Percentiles rank a stretch among this genome's conserved stretches.
These are phyloP conservation scores for Wakefieldia striispora DNA, from an alignment of 768 basidiomycete species.

Conservation along the genomic window DNA sequence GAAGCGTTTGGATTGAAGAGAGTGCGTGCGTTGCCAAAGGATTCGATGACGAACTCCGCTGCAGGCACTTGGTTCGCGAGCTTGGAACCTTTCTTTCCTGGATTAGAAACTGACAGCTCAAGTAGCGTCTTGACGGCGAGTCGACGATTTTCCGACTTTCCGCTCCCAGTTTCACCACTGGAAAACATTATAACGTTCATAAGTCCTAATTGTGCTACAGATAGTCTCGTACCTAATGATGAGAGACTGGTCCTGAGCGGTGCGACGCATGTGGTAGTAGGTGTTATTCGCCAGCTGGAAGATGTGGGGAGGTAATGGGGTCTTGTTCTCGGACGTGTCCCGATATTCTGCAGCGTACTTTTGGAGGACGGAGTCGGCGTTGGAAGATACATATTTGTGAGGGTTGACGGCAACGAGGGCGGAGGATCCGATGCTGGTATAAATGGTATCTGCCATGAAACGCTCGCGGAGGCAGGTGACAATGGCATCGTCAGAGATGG, in stretches of 20 bases:
- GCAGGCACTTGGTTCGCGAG: slow-evolving; percentile 84
- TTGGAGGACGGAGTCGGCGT: slow-evolving; percentile 79
- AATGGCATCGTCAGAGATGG: slow-evolving; percentile 79
- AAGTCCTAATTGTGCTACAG: neutral
- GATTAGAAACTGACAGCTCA: slow-evolving; percentile 84
- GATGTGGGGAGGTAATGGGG: slow-evolving; percentile 75
- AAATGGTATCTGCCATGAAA: slow-evolving; percentile 81
- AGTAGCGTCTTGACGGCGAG: slow-evolving; percentile 90
- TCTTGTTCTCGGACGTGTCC: slow-evolving; percentile 63
- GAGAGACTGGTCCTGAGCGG: slow-evolving; percentile 89
- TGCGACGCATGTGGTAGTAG: slow-evolving; percentile 95
- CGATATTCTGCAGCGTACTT: slow-evolving; percentile 87
- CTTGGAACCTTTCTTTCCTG: slow-evolving; percentile 93
- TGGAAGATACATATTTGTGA: slow-evolving; percentile 83
- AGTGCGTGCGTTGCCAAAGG: slow-evolving; percentile 91
- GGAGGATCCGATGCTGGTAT: slow-evolving; percentile 70
- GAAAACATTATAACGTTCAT: slow-evolving; percentile 5
- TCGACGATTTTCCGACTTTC: slow-evolving; percentile 89
- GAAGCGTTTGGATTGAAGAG: slow-evolving; percentile 94
- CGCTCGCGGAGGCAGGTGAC: slow-evolving; percentile 83
- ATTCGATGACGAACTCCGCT: slow-evolving; percentile 92
- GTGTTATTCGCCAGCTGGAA: slow-evolving; percentile 90
- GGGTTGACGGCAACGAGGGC: slow-evolving; percentile 88
- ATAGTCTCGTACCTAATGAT: slow-evolving; percentile 65
- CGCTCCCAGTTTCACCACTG: slow-evolving; percentile 91